Evolutionary conservation across 345 rosid genomes (phyloP), one percentile per base, ranked within the genome.

Genomic region (Toxicodendron radicans): DNA sequence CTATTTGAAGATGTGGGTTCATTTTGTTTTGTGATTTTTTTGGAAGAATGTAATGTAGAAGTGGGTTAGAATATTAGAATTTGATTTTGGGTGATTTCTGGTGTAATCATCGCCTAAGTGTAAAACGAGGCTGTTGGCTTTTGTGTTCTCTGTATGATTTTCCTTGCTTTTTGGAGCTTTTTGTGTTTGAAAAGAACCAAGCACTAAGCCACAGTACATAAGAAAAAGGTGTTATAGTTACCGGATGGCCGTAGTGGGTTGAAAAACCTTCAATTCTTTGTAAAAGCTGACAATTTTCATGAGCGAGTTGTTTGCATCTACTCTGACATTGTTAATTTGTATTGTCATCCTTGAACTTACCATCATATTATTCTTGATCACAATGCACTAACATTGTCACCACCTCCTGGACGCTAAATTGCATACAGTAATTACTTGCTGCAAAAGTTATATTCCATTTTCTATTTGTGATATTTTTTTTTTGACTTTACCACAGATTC

Each of bases 401-500:
- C 18, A 51, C 9, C 0, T 17, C 5, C 10, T 68, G 71, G 48
- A 32, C 5, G 0, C 24, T 49, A 30, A 35, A 2, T 35, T 49
- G 4, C 30, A 11, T 65, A 20, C 3, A 65, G 45, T 7, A 45
- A 48, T 10, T 38, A 60, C 6, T 72, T 10, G 41, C 48, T 65
- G 20, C 53, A 10, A 49, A 20, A 59, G 16, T 51, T 61, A 43
- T 51, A 71, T 35, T 58, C 18, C 27, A 21, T 23, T 23, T 35
- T 49, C n/a, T 38, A 56, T 52, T 11, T 20, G 33, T 61, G 61
- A 64, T 20, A 5, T 54, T 38, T 73, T 14, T 9, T 18, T 73
- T 21, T 71, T 46, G 23, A 33, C 48, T 24, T 64, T 58, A 8
- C 21, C 68, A 56, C 78, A 92, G 97, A 92, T 83, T 75, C 93